Base-by-base conservation (phyloP, 768 basidiomycete species). In the Peribolospora baueri region DNA sequence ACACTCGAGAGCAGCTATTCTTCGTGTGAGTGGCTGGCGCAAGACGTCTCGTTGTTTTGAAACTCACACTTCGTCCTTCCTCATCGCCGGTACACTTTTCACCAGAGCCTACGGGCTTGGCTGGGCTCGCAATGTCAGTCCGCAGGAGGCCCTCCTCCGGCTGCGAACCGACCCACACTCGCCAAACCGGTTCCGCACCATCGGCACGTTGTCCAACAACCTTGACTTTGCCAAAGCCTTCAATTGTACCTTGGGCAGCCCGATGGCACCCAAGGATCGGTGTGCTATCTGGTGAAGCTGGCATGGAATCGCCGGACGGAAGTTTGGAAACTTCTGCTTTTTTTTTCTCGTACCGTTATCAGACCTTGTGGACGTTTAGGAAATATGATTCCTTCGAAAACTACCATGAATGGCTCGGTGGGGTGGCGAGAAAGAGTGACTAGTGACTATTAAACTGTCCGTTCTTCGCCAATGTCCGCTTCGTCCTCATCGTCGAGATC, bases 1-100 rank as follows among this genome's bases (percentile, higher is more conserved):
- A 52, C 51, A 48, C 59, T 6, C 39, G 55, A 3, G 62, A 63
- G 48, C 63, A 64, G 54, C 58, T 64, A 11, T 64, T 64, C 62
- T 64, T 58, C 55, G 57, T 64, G 36, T 55, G 58, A 25, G 25
- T 25, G 25, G 1, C 25, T 25, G 25, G 25, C 1, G 25, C 1
- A 25, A 25, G 25, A 25, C 25, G 25, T 25, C 25, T 42, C 48
- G 41, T 38, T 0, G 8, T 48, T 37, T 36, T 14, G 13, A 5
- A 1, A 3, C 10, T 51, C 37, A 5, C 37, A 5, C 42, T 6
- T 40, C 3, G 4, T 51, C 39, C 37, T 51, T 11, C 48, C 6
- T n/a, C 37, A n/a, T 5, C 25, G 1, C 3, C 5, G 13, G 14
- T 36, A 2, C 13, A 5, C 11, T 42, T 4, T 13, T 43, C 10